Base-by-base conservation (phyloP, 2,329 filamentous ascomycete species). In the Curvularia lunata region DNA sequence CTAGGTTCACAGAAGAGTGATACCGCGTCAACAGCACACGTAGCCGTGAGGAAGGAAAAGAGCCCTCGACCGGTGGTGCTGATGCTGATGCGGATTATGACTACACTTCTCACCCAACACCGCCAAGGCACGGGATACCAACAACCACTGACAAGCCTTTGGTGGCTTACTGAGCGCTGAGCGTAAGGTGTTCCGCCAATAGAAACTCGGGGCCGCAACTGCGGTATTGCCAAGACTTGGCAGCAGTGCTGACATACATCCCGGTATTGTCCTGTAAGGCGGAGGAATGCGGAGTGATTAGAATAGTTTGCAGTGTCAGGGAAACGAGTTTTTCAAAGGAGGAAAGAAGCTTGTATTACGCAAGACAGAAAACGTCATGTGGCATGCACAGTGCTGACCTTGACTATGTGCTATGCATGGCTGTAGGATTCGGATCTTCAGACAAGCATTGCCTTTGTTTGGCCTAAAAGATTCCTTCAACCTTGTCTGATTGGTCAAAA, bases 401-500 rank as follows among this genome's bases (percentile, higher is more conserved):
- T 42, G 10, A 27, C 34, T 10, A 37, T 34, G 32, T n/a, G 13
- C 13, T 16, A 34, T 13, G 12, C n/a, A 16, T 34, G 12, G 32
- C 32, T 34, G 32, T 4, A 34, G 12, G 13, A 30, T 30, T 2
- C 28, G 28, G 23, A 3, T 10, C 8, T 16, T 9, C 1, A 8
- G 18, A 45, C 19, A n/a, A 13, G 19, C n/a, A 9, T 21, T 27
- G 10, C 4, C 4, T n/a, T 19, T 9, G 30, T 34, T 37, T 30
- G 34, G 4, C 23, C 49, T 52, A 72, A 45, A 73, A 73, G 1
- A 72, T 28, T 5, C 62, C 65, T 16, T 71, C 64, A 19, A 74
- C 57, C 51, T 63, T 70, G 3, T 73, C 62, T 1, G 57, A 52
- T 71, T 88, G 85, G 54, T 82, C 75, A 65, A 88, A 88, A 68